Evolutionary conservation across 768 basidiomycete genomes (phyloP), one percentile per base, ranked within the genome.

Genomic region (Baorangia bicolor): DNA sequence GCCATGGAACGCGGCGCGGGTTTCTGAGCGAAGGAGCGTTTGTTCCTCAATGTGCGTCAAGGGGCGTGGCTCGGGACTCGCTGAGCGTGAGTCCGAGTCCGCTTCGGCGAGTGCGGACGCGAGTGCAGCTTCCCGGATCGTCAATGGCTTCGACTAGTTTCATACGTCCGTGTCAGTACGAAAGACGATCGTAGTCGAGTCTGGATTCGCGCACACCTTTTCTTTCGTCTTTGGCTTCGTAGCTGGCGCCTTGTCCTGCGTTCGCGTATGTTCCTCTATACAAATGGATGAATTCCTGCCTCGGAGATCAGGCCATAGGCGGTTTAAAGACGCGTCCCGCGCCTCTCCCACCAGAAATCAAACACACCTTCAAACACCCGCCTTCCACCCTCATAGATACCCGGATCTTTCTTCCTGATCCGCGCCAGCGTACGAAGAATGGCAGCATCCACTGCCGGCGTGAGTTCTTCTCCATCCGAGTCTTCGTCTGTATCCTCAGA

Each of bases 401-500:
- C 80, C 0, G 94, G 93, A 67, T 95, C 92, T 62, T 82, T 88
- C 51, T 81, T 79, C 68, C 84, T 83, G 52, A 98, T 97, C 62
- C 87, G 81, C 0, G 88, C 91, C 10, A 99, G 78, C 1, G 94
- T 98, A 45, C 93, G 79, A 38, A 98, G 79, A 63, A 98, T 97
- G 20, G 97, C 97, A 41, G 86, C 97, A 64, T 98, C 96, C 47
- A 98, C 84, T 0, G 87, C 87, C 5, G 94, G 94, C 0, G 95
- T 98, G 48, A 98, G 82, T 69, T 98, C 92, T 62, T 93, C 92
- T 14, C 94, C 97, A 54, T 96, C 90, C 66, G 94, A 91, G 68
- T 98, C 95, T 67, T 98, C 95, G 64, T 93, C 91, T 40, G 83
- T 87, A 28, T 82, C 81, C 67, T 92, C 90, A 0, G 87, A 89